Conservation (phyloP, 306 rosid genomes). For the Prunus dulcis region DNA sequence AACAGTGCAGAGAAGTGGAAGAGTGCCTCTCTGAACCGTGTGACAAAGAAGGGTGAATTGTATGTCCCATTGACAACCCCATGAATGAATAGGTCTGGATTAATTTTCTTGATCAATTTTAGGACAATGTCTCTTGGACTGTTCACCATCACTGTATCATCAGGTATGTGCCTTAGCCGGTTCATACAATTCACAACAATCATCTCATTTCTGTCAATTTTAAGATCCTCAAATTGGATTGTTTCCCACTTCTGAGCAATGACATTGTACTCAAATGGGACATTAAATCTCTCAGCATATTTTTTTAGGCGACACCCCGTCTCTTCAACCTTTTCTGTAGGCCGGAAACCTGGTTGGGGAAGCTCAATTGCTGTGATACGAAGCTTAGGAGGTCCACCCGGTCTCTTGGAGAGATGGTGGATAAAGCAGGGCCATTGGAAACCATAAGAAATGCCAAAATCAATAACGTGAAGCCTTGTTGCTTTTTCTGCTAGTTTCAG, state of each 20-base stretch:
- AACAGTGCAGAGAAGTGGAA: constrained; percentile 23
- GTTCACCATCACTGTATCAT: constrained; percentile 16
- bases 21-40: constrained; percentile 26
- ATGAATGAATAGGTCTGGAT: constrained; percentile 28
- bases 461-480: constrained; percentile 32
- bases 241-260: constrained; percentile 44
- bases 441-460: constrained; percentile 43
- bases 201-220: constrained; percentile 17
- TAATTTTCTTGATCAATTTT: constrained; percentile 23
- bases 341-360: constrained; percentile 45
- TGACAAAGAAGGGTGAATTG: constrained; percentile 22
- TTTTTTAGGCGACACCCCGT: constrained; percentile 29
- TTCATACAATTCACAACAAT: constrained; percentile 25
- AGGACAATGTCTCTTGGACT: constrained; percentile 31
- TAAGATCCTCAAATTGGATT: constrained; percentile 15
- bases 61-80: constrained; percentile 32
- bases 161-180: constrained; percentile 20
- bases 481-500: constrained; percentile 21
- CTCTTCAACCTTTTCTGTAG: constrained; percentile 32
- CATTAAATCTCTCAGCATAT: constrained; percentile 39
- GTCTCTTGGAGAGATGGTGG: constrained; percentile 29
- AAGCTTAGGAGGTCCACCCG: constrained; percentile 41
- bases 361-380: constrained; percentile 41
- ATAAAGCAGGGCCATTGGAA: constrained; percentile 49
- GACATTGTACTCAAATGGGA: constrained; percentile 35